phyloP scores from a whole-genome alignment of 257 asterid genomes.

The Solanum appendiculatum region DNA sequence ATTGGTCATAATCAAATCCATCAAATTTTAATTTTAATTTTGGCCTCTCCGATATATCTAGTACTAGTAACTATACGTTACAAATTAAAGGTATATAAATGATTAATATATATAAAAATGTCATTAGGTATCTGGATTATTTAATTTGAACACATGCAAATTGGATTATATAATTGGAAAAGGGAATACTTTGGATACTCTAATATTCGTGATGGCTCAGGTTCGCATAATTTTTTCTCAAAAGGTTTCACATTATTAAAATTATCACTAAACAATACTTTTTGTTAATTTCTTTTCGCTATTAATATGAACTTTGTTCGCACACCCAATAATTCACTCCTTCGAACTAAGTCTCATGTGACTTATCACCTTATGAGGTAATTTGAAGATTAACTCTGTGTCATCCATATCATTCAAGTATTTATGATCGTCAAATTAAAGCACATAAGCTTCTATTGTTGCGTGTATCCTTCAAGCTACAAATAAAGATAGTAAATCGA shows the following conservation, averaged over 20 bases:
- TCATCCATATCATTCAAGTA: neutral
- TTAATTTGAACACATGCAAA: neutral
- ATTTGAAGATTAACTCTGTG: too few relatives aligned
- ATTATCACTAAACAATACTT: neutral
- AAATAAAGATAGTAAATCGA: too few relatives aligned
- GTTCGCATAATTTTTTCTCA: neutral
- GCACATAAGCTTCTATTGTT: too few relatives aligned
- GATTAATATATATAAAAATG: neutral
- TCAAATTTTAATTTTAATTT: neutral
- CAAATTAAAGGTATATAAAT: neutral
- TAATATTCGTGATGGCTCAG: neutral
- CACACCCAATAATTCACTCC: neutral
- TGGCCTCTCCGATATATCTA: neutral
- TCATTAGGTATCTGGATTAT: neutral
- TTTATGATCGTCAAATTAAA: neutral
- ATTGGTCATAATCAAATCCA: too few relatives aligned
- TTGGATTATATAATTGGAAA: neutral
- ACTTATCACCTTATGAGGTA: neutral
- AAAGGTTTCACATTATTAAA: too few relatives aligned
- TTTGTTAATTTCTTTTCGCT: too few relatives aligned
- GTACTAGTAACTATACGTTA: neutral
- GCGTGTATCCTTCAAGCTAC: too few relatives aligned
- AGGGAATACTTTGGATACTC: neutral
- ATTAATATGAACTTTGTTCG: too few relatives aligned
- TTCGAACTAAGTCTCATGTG: too few relatives aligned